Evolutionary conservation across 2,329 filamentous ascomycete species (phyloP).

Genomic region (Diplodia mutila): DNA sequence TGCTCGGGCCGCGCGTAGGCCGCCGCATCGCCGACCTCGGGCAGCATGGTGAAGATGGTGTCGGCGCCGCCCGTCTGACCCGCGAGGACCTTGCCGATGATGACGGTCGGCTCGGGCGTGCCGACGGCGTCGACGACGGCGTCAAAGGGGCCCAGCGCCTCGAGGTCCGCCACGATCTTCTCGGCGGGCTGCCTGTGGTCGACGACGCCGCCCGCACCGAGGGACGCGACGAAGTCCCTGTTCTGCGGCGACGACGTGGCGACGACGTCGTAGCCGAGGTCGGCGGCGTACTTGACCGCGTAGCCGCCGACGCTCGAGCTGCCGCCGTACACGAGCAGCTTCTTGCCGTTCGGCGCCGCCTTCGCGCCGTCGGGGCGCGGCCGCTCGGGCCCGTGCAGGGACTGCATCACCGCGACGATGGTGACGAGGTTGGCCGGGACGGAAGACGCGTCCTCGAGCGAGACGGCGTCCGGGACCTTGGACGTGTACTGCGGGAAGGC

Average conservation of each 20-base stretch:
- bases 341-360: constrained; percentile 33
- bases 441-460: constrained; percentile 32
- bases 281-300: constrained; percentile 35
- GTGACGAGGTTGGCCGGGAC: constrained; percentile 34
- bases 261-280: constrained; percentile 40
- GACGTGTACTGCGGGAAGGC: constrained; percentile 27
- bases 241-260: constrained; percentile 41
- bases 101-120: constrained; percentile 30
- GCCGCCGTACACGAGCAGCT: constrained; percentile 42
- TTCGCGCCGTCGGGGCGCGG: constrained; percentile 28
- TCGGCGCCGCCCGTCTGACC: constrained; percentile 30
- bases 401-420: constrained; percentile 33
- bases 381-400: constrained; percentile 25
- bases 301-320: constrained; percentile 36
- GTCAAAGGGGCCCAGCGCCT: constrained; percentile 35
- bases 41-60: constrained; percentile 32
- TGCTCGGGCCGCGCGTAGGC: constrained; percentile 30
- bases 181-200: constrained; percentile 33
- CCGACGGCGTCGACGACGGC: constrained; percentile 37
- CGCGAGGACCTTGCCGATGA: constrained; percentile 33
- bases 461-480: constrained; percentile 33
- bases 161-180: constrained; percentile 31
- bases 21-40: constrained; percentile 27
- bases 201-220: constrained; percentile 35
- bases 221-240: constrained; percentile 34